Percentiles rank a stretch among this genome's conserved stretches.
Evolutionary conservation across 1,284 basidiomycete species (phyloP).

Genomic region (Coniophora puteana): DNA sequence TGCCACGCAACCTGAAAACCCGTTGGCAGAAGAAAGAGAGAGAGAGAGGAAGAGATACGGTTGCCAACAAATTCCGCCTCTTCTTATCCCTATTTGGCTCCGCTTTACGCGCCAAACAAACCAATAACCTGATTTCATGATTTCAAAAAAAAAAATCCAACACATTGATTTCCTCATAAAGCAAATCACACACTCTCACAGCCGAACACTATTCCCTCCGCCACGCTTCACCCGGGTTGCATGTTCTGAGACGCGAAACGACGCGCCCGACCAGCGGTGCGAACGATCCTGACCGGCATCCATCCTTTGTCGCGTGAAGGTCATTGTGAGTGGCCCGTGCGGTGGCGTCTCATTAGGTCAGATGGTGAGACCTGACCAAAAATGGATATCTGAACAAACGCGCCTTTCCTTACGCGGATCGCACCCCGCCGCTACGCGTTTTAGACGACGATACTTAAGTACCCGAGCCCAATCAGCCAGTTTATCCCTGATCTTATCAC

Average conservation of each 20-base stretch:
- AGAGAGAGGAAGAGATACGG: conserved; percentile 49
- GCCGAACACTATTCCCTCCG: too few species aligned
- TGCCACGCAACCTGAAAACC: conserved; percentile 50
- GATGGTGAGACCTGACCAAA: conserved; percentile 14
- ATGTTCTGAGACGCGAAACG: background rate
- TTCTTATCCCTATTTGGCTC: conserved; percentile 54
- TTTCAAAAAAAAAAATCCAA: background rate
- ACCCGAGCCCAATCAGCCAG: too few species aligned
- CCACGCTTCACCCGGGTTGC: too few species aligned
- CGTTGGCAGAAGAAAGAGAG: conserved; percentile 35
- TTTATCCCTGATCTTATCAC: too few species aligned
- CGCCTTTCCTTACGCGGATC: too few species aligned
- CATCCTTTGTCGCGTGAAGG: background rate
- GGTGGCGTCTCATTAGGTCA: conserved; percentile 18
- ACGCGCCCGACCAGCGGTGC: too few species aligned
- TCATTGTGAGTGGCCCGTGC: conserved; percentile 24
- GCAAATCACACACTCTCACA: too few species aligned
- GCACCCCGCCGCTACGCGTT: too few species aligned
- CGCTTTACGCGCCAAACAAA: conserved; percentile 38
- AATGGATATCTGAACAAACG: conserved; percentile 5
- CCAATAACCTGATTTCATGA: conserved; percentile 26
- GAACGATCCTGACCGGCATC: too few species aligned
- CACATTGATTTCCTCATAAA: too few species aligned
- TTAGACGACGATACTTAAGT: too few species aligned
- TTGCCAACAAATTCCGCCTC: conserved; percentile 30